phyloP scores from a whole-genome alignment of 1,139 yeast genomes.

The Eremothecium gossypii region DNA sequence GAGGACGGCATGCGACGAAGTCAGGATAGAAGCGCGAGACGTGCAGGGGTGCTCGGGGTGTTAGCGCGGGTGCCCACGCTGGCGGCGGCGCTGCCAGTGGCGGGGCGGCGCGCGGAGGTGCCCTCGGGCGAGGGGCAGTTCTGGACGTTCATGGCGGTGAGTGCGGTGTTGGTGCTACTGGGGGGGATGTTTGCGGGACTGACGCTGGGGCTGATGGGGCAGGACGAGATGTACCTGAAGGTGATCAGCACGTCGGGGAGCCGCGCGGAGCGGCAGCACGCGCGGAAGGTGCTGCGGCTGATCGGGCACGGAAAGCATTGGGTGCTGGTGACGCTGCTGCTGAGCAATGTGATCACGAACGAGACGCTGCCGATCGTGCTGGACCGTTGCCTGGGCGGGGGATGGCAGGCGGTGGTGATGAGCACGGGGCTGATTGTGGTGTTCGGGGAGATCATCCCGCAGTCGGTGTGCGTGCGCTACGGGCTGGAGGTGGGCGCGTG shows the following conservation, averaged over 20 bases:
- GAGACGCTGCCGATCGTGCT: slow-evolving; percentile 91
- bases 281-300: slow-evolving; percentile 63
- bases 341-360: slow-evolving; percentile 86
- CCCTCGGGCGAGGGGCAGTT: slow-evolving; percentile 6
- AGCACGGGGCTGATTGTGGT: slow-evolving; percentile 89
- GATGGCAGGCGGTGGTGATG: slow-evolving; percentile 92
- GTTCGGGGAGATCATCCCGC: slow-evolving; percentile 96
- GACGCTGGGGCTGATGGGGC: slow-evolving; percentile 94
- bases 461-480: slow-evolving; percentile 82
- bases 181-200: slow-evolving; percentile 97
- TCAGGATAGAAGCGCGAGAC: background rate
- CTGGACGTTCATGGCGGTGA: slow-evolving; percentile 36
- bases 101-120: slow-evolving; percentile 1
- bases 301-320: slow-evolving; percentile 88
- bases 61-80: slow-evolving; percentile 1
- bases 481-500: slow-evolving; percentile 88
- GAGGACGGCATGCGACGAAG: slow-evolving; percentile 1
- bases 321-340: slow-evolving; percentile 85
- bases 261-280: slow-evolving; percentile 51
- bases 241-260: slow-evolving; percentile 50
- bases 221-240: slow-evolving; percentile 82
- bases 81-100: slow-evolving; percentile 2
- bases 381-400: slow-evolving; percentile 90
- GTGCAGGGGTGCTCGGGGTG: background rate
- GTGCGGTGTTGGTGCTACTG: slow-evolving; percentile 61